Conservation (phyloP, 2,329 filamentous ascomycete species). For the Botrytis byssoidea region DNA sequence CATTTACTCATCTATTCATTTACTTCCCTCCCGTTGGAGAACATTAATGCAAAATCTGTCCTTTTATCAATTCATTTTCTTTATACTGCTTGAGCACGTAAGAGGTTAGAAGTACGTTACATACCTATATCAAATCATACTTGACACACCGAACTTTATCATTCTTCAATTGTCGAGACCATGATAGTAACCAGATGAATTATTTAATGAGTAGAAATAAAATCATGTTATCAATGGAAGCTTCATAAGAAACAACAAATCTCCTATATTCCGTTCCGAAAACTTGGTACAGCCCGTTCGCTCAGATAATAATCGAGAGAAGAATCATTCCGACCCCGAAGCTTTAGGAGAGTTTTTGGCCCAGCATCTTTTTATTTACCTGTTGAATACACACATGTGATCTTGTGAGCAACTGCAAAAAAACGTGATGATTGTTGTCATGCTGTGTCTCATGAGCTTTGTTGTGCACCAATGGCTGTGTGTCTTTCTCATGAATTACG, state of each 20-base stretch:
- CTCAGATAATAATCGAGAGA: not conserved
- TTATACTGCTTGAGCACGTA: not conserved
- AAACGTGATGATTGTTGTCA: not conserved
- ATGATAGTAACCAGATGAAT: not conserved
- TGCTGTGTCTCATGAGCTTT: not conserved
- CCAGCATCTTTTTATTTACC: not conserved
- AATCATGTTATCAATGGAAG: conserved; percentile 1
- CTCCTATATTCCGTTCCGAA: conserved; percentile 9
- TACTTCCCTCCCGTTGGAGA: not conserved
- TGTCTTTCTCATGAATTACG: not conserved
- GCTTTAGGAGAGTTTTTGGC: not conserved
- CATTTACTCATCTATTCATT: too few relatives aligned
- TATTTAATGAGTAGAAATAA: not conserved
- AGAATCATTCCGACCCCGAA: not conserved
- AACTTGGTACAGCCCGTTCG: not conserved
- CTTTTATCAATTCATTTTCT: not conserved
- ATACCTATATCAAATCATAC: not conserved
- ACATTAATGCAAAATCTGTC: not conserved
- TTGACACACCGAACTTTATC: not conserved
- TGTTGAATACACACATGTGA: not conserved
- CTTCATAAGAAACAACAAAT: not conserved
- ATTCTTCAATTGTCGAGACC: not conserved
- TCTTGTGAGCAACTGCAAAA: not conserved
- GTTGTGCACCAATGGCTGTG: not conserved
- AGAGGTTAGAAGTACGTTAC: too few relatives aligned